Conservation (phyloP, 1,139 yeast genomes). For the Taiozyma sp. region DNA sequence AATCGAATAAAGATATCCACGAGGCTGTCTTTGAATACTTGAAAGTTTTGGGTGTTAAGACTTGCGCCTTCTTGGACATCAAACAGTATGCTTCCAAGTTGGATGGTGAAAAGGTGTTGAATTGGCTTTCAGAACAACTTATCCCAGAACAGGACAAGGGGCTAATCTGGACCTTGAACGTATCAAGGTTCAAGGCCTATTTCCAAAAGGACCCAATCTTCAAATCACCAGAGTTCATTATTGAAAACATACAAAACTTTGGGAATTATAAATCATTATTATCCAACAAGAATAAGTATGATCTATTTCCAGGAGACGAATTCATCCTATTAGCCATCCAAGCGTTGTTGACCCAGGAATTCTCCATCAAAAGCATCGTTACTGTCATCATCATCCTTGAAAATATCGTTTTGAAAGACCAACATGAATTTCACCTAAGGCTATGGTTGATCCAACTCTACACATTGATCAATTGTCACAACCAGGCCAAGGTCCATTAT, state of each 20-base stretch:
- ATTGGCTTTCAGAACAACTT: conserved; percentile 15
- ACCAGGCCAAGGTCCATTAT: conserved; percentile 46
- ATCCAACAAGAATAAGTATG: conserved; percentile 43
- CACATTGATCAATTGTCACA: conserved; percentile 49
- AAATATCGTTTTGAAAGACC: conserved; percentile 42
- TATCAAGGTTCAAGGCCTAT: conserved; percentile 38
- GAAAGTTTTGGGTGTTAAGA: conserved; percentile 39
- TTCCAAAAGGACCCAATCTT: conserved; percentile 18
- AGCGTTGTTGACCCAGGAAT: conserved; percentile 21
- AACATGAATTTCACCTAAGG: conserved; percentile 59
- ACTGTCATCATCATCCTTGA: conserved; percentile 43
- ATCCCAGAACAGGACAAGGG: conserved; percentile 25
- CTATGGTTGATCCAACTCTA: conserved; percentile 70
- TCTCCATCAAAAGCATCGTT: conserved; percentile 13
- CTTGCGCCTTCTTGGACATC: conserved; percentile 59
- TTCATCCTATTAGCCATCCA: conserved; percentile 46
- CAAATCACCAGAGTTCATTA: conserved; percentile 20
- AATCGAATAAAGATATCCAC: conserved; percentile 13
- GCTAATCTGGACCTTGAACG: conserved; percentile 41
- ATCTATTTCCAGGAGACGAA: conserved; percentile 63
- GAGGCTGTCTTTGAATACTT: conserved; percentile 38
- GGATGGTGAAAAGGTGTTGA: conserved; percentile 7
- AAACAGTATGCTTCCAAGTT: conserved; percentile 28
- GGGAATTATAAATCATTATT: conserved; percentile 27
- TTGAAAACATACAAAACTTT: conserved; percentile 33